A percentile compares a stretch with the other conserved stretches of the same genome.
Conservation (phyloP, 345 rosid species). For the Durio zibethinus region DNA sequence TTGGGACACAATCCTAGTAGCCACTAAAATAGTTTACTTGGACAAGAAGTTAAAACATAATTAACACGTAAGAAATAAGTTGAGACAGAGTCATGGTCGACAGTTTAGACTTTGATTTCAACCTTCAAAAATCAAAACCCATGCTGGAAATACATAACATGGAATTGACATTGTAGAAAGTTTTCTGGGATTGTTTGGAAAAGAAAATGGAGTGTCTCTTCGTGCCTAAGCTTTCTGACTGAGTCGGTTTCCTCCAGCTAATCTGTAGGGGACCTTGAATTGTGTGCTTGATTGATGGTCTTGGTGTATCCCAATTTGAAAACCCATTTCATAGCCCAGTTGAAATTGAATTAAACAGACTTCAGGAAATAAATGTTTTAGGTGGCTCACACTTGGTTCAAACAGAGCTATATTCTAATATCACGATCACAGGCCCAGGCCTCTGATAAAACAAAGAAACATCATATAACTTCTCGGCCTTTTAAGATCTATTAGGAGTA, state of each 20-base stretch:
- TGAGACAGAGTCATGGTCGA: constrained; percentile 12
- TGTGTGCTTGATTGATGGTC: neutral
- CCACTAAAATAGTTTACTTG: neutral
- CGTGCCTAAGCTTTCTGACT: too few species aligned
- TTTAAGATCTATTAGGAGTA: too few species aligned
- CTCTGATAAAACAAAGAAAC: too few species aligned
- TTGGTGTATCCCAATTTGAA: neutral
- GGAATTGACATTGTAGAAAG: neutral
- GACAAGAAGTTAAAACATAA: neutral
- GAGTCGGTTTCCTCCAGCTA: neutral
- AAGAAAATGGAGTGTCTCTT: too few species aligned
- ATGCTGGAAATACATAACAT: neutral
- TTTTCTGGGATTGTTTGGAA: too few species aligned
- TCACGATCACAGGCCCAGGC: too few species aligned
- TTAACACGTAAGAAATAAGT: neutral
- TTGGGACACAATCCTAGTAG: too few species aligned
- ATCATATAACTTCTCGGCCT: too few species aligned
- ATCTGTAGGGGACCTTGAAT: neutral
- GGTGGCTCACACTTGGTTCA: too few species aligned
- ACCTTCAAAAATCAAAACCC: neutral
- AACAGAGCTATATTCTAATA: too few species aligned
- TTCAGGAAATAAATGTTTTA: too few species aligned
- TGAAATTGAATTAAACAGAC: neutral
- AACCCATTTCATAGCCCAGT: neutral
- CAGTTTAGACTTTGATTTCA: constrained; percentile 14